A percentile compares a stretch with the other conserved stretches of the same genome.
Conservation (phyloP, 2,329 filamentous ascomycete genomes). For the Clonostachys chloroleuca region DNA sequence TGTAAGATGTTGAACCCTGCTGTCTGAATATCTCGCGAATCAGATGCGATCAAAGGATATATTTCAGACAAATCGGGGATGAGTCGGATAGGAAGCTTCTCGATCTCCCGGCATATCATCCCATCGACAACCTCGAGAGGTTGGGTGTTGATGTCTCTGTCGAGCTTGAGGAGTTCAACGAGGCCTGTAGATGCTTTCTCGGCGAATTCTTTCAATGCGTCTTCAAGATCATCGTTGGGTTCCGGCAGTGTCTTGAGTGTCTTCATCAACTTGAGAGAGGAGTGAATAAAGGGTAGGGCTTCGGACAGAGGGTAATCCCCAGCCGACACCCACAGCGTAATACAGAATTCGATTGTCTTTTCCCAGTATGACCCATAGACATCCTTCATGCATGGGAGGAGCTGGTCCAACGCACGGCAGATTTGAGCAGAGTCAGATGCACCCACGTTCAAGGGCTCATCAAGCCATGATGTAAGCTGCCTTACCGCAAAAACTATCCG, state of each 20-base stretch:
- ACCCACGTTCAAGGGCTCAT: slow-evolving; percentile 39
- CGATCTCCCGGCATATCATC: slow-evolving; percentile 65
- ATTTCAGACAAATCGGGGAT: slow-evolving; percentile 63
- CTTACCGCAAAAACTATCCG: slow-evolving; percentile 79
- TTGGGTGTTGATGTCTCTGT: slow-evolving; percentile 44
- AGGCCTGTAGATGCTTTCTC: slow-evolving; percentile 51
- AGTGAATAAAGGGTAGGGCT: slow-evolving; percentile 60
- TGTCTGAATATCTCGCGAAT: slow-evolving; percentile 71
- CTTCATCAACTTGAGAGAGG: slow-evolving; percentile 67
- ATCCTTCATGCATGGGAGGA: slow-evolving; percentile 72
- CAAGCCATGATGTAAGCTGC: slow-evolving; percentile 69
- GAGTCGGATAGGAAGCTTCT: slow-evolving; percentile 56
- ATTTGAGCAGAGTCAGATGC: slow-evolving; percentile 41
- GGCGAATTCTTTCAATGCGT: slow-evolving; percentile 63
- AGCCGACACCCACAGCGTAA: slow-evolving; percentile 50
- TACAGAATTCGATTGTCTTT: slow-evolving; percentile 53
- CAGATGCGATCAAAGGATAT: slow-evolving; percentile 72
- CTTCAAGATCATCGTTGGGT: slow-evolving; percentile 80
- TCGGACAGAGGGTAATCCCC: slow-evolving; percentile 34
- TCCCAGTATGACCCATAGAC: slow-evolving; percentile 91
- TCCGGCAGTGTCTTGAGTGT: slow-evolving; percentile 62
- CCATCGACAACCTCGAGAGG: slow-evolving; percentile 73
- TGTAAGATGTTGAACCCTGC: slow-evolving; percentile 79
- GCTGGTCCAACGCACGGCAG: slow-evolving; percentile 50
- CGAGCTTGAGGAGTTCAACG: slow-evolving; percentile 57